Evolutionary conservation across 176 grass and related monocot genomes (phyloP).

Genomic region (Musa troglodytarum): DNA sequence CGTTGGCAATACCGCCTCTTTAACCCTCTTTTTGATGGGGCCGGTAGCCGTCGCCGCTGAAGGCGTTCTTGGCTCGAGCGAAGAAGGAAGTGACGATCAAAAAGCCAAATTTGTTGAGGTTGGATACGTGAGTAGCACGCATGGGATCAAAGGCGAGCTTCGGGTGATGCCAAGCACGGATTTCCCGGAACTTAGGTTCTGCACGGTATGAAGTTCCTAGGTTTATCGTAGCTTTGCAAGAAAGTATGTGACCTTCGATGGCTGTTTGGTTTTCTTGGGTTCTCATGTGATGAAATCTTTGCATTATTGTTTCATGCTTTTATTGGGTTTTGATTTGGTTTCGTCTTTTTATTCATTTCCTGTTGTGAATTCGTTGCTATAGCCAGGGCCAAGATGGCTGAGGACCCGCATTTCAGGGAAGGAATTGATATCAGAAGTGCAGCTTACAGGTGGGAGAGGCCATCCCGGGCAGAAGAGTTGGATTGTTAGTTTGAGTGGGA

Average conservation of each 20-base stretch:
- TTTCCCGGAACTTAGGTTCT: slow-evolving; percentile 79
- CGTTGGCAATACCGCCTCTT: too few species aligned
- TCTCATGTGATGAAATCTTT: neutral
- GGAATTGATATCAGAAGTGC: slow-evolving; percentile 42
- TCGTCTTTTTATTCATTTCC: neutral
- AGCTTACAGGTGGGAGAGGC: slow-evolving; percentile 50
- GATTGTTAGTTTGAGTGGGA: slow-evolving; percentile 71
- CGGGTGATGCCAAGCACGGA: slow-evolving; percentile 64
- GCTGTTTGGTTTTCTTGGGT: neutral
- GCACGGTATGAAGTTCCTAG: slow-evolving; percentile 31
- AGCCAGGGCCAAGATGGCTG: slow-evolving; percentile 86
- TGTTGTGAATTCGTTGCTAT: neutral
- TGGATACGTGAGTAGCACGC: slow-evolving; percentile 50
- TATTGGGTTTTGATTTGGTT: neutral
- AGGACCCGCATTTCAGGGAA: slow-evolving; percentile 52
- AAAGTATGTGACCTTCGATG: neutral
- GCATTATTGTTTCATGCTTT: neutral
- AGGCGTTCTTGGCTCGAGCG: slow-evolving; percentile 11
- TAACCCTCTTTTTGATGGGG: slow-evolving; percentile 1
- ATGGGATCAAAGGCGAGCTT: slow-evolving; percentile 80
- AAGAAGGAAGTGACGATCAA: slow-evolving; percentile 1
- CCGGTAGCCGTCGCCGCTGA: slow-evolving; percentile 10
- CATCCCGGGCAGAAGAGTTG: slow-evolving; percentile 76
- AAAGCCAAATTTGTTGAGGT: slow-evolving; percentile 46
- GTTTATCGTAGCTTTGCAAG: neutral